These are phyloP conservation scores for Pseudocercospora eumusae DNA, from an alignment of 2,329 filamentous ascomycete species.

Conservation along the genomic window DNA sequence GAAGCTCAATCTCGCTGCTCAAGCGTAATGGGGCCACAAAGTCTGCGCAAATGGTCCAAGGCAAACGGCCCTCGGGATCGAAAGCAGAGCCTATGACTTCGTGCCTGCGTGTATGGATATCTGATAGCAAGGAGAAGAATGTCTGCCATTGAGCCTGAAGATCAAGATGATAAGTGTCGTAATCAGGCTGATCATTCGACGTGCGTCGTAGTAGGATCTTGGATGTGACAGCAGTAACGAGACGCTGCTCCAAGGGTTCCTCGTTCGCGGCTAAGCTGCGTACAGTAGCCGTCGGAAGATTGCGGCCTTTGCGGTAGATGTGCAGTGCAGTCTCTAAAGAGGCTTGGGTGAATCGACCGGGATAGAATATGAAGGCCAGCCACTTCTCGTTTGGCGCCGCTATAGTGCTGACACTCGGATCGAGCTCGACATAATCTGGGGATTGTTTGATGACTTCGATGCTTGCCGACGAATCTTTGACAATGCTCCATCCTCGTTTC, in stretches of 20 bases:
- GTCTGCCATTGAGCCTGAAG: constrained; percentile 84
- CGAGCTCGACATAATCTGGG: constrained; percentile 40
- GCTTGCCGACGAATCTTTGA: constrained; percentile 47
- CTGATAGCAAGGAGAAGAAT: constrained; percentile 81
- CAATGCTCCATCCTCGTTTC: constrained; percentile 55
- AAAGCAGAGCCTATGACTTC: constrained; percentile 78
- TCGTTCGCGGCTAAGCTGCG: constrained; percentile 51
- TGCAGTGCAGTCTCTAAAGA: constrained; percentile 81
- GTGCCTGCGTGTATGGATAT: constrained; percentile 81
- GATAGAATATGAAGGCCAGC: constrained; percentile 79
- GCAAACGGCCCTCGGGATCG: constrained; percentile 68
- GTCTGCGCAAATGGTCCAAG: constrained; percentile 85
- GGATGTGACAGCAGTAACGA: constrained; percentile 70
- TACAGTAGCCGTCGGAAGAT: constrained; percentile 39
- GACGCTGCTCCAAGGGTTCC: constrained; percentile 69
- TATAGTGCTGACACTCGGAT: constrained; percentile 33
- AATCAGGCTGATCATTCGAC: constrained; percentile 68
- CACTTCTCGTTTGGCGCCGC: constrained; percentile 66
- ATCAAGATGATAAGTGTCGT: constrained; percentile 70
- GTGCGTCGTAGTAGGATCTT: constrained; percentile 66
- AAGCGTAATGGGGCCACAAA: constrained; percentile 75
- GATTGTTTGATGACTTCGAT: constrained; percentile 44
- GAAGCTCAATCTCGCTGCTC: constrained; percentile 74
- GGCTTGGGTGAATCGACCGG: constrained; percentile 75
- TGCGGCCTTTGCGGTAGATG: constrained; percentile 72